These are phyloP conservation scores for Wallacemonas sp. DNA, from an alignment of 208 protist genomes.

Conservation along the genomic window DNA sequence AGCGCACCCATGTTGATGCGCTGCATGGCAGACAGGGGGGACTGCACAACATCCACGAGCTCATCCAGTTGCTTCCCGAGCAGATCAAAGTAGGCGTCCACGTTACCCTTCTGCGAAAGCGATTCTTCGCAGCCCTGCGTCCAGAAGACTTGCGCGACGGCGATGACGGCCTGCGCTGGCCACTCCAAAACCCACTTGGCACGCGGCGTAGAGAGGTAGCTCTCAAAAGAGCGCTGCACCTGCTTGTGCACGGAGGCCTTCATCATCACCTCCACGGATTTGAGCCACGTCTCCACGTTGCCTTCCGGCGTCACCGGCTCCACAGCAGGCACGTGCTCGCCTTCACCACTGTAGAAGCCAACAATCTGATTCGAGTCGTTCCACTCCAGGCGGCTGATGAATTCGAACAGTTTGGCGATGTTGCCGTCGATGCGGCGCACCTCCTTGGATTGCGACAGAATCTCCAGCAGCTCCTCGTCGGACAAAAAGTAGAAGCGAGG, in stretches of 20 bases:
- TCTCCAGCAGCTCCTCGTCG: constrained; percentile 94
- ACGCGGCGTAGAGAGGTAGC: constrained; percentile 69
- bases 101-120: constrained; percentile 62
- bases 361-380: constrained; percentile 75
- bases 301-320: constrained; percentile 88
- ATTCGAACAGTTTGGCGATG: constrained; percentile 96
- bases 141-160: constrained; percentile 94
- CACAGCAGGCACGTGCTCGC: constrained; percentile 90
- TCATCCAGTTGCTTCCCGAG: constrained; percentile 85
- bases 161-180: constrained; percentile 93
- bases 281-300: constrained; percentile 97
- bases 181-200: constrained; percentile 90
- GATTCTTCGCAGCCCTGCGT: constrained; percentile 93
- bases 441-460: constrained; percentile 96
- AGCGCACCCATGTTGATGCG: constrained; percentile 95
- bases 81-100: constrained; percentile 59
- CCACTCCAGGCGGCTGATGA: constrained; percentile 89
- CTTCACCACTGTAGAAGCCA: constrained; percentile 93
- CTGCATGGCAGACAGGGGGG: constrained; percentile 77
- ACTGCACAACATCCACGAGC: constrained; percentile 92
- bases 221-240: constrained; percentile 56
- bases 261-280: constrained; percentile 94
- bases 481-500: constrained; percentile 94
- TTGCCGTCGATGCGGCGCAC: constrained; percentile 94
- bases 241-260: constrained; percentile 86